Percentiles rank a stretch among this genome's conserved stretches.
These are phyloP conservation scores for Microdochium paspali DNA, from an alignment of 2,329 filamentous ascomycete genomes.

Conservation along the genomic window DNA sequence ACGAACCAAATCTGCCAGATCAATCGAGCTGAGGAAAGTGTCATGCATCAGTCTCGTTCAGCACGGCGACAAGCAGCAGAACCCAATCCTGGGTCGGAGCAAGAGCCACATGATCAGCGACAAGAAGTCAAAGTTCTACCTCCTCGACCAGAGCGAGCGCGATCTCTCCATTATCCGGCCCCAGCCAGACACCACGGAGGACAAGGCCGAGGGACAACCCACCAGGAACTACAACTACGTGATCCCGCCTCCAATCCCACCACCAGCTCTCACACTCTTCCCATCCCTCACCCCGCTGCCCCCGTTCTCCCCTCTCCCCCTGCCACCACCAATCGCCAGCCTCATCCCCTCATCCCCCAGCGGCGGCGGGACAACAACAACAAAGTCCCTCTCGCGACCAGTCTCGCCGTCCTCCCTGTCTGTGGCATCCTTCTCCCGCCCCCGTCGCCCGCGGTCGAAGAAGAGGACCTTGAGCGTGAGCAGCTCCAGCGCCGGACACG, in stretches of 20 bases:
- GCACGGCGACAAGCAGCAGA: not conserved
- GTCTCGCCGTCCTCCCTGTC: not conserved
- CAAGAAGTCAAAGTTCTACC: not conserved
- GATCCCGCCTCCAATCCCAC: not conserved
- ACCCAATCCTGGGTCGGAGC: not conserved
- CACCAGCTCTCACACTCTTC: not conserved
- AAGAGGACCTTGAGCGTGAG: not conserved
- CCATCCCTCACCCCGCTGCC: too few species aligned
- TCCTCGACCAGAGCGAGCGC: not conserved
- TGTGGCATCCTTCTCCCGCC: not conserved
- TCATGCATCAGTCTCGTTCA: too few species aligned
- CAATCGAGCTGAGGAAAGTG: not conserved
- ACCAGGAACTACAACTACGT: not conserved
- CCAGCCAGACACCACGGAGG: not conserved
- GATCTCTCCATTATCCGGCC: not conserved
- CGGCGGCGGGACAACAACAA: not conserved
- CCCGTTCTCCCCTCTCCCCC: not conserved
- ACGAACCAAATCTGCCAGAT: not conserved
- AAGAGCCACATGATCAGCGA: not conserved
- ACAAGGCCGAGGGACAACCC: not conserved
- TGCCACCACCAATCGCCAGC: not conserved
- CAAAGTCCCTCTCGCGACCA: not conserved
- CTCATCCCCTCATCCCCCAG: not conserved
- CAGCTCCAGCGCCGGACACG: not conserved
- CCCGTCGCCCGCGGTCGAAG: not conserved